phyloP scores from a whole-genome alignment of 116 monocot genomes.

The Zostera marina region DNA sequence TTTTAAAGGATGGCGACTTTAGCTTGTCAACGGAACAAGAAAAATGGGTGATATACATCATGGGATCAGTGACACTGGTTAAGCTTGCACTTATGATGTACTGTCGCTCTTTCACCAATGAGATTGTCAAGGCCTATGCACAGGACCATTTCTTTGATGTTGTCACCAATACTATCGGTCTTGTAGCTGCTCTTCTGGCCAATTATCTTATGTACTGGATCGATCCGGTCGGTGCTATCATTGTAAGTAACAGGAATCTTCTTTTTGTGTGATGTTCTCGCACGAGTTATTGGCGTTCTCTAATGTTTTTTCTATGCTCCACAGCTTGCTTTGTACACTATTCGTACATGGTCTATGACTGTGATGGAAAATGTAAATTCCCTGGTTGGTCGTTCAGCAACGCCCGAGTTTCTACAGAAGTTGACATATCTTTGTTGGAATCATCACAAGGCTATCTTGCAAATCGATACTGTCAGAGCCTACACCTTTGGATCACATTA shows the following conservation, averaged over 20 bases:
- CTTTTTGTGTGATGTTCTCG: neutral
- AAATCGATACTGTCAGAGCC: slow-evolving; percentile 85
- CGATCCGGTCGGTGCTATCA: slow-evolving; percentile 75
- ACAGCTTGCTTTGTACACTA: slow-evolving; percentile 75
- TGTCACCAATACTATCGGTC: slow-evolving; percentile 74
- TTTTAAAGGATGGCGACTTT: neutral
- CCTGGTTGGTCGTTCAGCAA: slow-evolving; percentile 78
- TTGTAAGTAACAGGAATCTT: slow-evolving; percentile 5
- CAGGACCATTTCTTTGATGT: slow-evolving; percentile 99
- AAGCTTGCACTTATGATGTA: slow-evolving; percentile 80
- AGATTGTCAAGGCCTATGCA: slow-evolving; percentile 80
- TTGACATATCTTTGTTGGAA: slow-evolving; percentile 80
- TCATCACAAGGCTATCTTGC: slow-evolving; percentile 67
- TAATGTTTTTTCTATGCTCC: neutral
- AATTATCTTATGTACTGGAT: slow-evolving; percentile 92
- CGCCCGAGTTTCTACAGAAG: slow-evolving; percentile 85
- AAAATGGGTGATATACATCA: slow-evolving; percentile 63
- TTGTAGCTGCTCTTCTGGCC: slow-evolving; percentile 80
- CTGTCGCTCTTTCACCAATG: slow-evolving; percentile 61
- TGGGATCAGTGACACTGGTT: slow-evolving; percentile 61
- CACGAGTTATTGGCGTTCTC: neutral
- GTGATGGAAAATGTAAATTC: slow-evolving; percentile 98
- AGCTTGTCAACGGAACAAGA: slow-evolving; percentile 18
- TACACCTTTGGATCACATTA: slow-evolving; percentile 93
- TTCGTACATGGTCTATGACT: slow-evolving; percentile 80